Evolutionary conservation across 2,329 filamentous ascomycete genomes (phyloP), one percentile per base, ranked within the genome.

Genomic region (Tolypocladium ovalisporum): DNA sequence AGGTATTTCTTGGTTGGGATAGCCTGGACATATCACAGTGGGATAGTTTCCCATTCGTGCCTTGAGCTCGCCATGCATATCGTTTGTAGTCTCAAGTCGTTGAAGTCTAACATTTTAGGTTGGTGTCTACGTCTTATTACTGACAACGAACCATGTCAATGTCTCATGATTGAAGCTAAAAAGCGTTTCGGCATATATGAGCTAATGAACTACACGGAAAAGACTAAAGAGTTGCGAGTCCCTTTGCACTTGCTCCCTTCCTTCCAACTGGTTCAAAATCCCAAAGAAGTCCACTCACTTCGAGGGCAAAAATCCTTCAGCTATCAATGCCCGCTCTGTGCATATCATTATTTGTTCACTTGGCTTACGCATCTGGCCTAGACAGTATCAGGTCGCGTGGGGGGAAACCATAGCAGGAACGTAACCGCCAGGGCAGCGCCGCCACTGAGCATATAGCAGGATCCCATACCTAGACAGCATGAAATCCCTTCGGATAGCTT

Each of bases 1-100:
- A 65, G 39, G 35, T 62, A 24, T 59, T 66, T 36, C 56, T 67
- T 29, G 65, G 64, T 32, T 69, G 66, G 67, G 68, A 70, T 19
- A 66, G 63, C 9, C 54, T 70, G 4, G 66, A 70, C 22, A 59
- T 70, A 44, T 67, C 64, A 1, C 66, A 69, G 51, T 70, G 68
- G 68, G 68, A 69, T 54, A 70, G 59, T 35, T 70, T 70, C 57
- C 67, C 68, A 1, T 67, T 65, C 52, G 55, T 53, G 37, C 37
- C 37, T 4, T 56, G 35, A 52, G 19, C 5, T 22, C 13, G 42
- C 13, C 2, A 51, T 37, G 29, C 27, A n/a, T 10, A 19, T n/a
- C 9, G 27, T 5, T 29, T 15, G 27, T 24, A 49, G 44, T 32
- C 12, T 32, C n/a, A n/a, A n/a, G n/a, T n/a, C n/a, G n/a, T n/a